These are phyloP conservation scores for Fusarium decemcellulare DNA, from an alignment of 2,329 filamentous ascomycete genomes.

Conservation along the genomic window DNA sequence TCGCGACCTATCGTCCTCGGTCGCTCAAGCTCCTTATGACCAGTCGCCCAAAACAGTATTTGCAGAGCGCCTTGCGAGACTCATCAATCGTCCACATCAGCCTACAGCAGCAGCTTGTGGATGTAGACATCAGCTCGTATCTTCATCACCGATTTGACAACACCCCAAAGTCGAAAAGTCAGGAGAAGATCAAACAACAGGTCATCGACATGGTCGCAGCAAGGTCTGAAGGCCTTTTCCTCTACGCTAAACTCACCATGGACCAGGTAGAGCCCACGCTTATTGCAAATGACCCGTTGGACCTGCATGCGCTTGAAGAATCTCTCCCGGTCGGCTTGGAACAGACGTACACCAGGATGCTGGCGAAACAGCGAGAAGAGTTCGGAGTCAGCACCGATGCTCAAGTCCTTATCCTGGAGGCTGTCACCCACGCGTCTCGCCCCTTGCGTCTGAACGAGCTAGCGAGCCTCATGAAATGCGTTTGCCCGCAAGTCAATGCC, in stretches of 20 bases:
- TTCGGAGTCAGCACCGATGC: constrained; percentile 46
- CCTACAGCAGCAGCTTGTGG: constrained; percentile 37
- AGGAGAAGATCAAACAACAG: constrained; percentile 15
- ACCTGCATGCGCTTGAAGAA: constrained; percentile 19
- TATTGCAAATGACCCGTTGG: neutral
- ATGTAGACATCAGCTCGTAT: constrained; percentile 37
- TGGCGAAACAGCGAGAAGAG: constrained; percentile 52
- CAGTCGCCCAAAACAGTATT: constrained; percentile 35
- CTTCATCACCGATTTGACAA: constrained; percentile 35
- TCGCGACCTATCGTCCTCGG: constrained; percentile 35
- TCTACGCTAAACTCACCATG: constrained; percentile 44
- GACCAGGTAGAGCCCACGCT: constrained; percentile 34
- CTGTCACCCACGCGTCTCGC: constrained; percentile 56
- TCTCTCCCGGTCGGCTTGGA: constrained; percentile 40
- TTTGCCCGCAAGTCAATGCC: constrained; percentile 33
- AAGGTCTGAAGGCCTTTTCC: constrained; percentile 38
- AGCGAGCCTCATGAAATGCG: constrained; percentile 39
- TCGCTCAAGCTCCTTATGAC: constrained; percentile 42
- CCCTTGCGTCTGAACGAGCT: constrained; percentile 58
- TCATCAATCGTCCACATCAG: constrained; percentile 43
- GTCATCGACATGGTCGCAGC: constrained; percentile 35
- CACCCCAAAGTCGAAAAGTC: neutral
- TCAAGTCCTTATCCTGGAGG: constrained; percentile 55
- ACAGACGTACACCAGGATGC: constrained; percentile 52
- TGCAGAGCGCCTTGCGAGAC: constrained; percentile 35